Conservation (phyloP, 2,329 filamentous ascomycete genomes). For the Pseudopithomyces maydicus region DNA sequence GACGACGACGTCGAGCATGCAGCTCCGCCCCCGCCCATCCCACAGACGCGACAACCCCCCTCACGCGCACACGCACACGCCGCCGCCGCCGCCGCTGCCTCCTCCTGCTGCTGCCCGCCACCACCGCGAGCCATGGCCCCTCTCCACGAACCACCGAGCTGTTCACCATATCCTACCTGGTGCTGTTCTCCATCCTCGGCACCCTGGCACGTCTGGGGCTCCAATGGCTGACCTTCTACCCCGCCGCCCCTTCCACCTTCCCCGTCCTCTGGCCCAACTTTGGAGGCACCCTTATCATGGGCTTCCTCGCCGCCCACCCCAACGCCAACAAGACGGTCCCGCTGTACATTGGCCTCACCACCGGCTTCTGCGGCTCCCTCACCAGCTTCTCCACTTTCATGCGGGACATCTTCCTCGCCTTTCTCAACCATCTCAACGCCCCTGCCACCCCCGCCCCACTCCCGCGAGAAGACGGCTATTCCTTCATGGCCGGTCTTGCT, state of each 20-base stretch:
- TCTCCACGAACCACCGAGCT: slow-evolving; percentile 43
- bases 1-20: slow-evolving; percentile 8
- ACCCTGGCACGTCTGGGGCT: slow-evolving; percentile 83
- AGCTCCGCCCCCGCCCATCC: slow-evolving; percentile 7
- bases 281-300: slow-evolving; percentile 79
- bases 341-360: slow-evolving; percentile 83
- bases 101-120: not conserved
- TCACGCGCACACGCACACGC: too few relatives aligned
- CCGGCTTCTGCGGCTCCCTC: slow-evolving; percentile 86
- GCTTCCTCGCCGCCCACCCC: slow-evolving; percentile 65
- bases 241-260: slow-evolving; percentile 74
- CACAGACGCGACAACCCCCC: not conserved
- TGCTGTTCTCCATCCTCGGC: slow-evolving; percentile 84
- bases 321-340: slow-evolving; percentile 83
- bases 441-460: slow-evolving; percentile 51
- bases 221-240: slow-evolving; percentile 78
- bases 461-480: slow-evolving; percentile 70
- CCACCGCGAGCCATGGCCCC: slow-evolving; percentile 2
- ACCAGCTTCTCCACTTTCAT: slow-evolving; percentile 90
- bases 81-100: too few relatives aligned
- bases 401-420: slow-evolving; percentile 76
- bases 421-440: slow-evolving; percentile 73
- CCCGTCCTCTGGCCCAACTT: slow-evolving; percentile 88
- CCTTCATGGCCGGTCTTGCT: slow-evolving; percentile 79
- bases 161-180: slow-evolving; percentile 77